Evolutionary conservation across 305 asterid genomes (phyloP).

Genomic region (Rubia tinctorum): DNA sequence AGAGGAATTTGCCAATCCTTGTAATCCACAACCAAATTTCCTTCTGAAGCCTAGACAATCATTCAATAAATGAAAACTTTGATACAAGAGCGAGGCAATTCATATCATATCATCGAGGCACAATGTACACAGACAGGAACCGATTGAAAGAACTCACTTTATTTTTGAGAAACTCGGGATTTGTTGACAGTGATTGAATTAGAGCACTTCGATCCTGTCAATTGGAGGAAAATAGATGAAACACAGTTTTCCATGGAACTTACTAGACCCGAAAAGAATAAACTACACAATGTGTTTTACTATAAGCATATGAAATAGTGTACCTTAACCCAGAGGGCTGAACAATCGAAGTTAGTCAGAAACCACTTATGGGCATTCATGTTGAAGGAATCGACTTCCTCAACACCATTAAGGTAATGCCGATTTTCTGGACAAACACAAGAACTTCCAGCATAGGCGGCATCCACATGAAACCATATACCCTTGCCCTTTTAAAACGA

Average conservation of each 20-base stretch:
- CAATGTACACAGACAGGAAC: not conserved
- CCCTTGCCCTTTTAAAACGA: slow-evolving; percentile 50
- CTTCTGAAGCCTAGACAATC: slow-evolving; percentile 70
- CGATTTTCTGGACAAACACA: slow-evolving; percentile 88
- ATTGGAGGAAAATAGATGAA: slow-evolving; percentile 16
- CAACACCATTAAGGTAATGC: slow-evolving; percentile 71
- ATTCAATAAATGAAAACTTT: not conserved
- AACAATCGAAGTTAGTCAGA: slow-evolving; percentile 91
- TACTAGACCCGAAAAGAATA: not conserved
- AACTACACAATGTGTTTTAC: not conserved
- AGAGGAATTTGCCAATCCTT: slow-evolving; percentile 99
- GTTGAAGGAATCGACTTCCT: slow-evolving; percentile 83
- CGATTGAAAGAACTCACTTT: slow-evolving; percentile 42
- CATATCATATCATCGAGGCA: no score
- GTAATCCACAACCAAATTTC: slow-evolving; percentile 79
- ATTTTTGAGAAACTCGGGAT: slow-evolving; percentile 86
- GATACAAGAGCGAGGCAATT: no score
- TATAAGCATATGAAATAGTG: slow-evolving; percentile 15
- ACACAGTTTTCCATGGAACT: not conserved
- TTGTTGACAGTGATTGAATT: slow-evolving; percentile 83
- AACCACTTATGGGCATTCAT: slow-evolving; percentile 98
- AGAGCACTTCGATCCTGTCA: slow-evolving; percentile 84
- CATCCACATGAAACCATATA: slow-evolving; percentile 95
- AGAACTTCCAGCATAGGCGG: slow-evolving; percentile 99
- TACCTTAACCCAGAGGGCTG: slow-evolving; percentile 97